Base-by-base conservation (phyloP, 192 early-diverging fungal genomes). In the Umbelopsis sp. region DNA sequence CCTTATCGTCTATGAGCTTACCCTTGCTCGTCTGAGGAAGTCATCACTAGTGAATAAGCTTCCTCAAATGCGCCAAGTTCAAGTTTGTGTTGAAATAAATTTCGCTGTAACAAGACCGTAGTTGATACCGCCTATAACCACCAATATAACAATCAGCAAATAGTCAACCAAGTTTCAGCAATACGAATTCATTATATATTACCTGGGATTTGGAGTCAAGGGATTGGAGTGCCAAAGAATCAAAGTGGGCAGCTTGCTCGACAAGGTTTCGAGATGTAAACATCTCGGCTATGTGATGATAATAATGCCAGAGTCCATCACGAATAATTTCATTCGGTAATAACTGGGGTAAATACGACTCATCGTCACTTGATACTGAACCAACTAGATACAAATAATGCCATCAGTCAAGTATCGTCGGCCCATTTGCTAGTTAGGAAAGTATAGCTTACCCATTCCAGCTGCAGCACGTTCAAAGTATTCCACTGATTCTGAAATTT, bases 391-490 rank as follows among this genome's bases (percentile, higher is more conserved):
- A 41, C 12, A 29, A 50, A 22, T 1, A 3, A 43, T 31, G 41
- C 4, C 47, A 26, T 50, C 4, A 24, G 36, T 17, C 29, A 11
- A 20, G 17, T 5, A 32, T 34, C 17, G 12, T 26, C 32, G 17
- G 4, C 10, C 9, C 20, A 20, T 16, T 5, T 12, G 16, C 6
- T 49, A 4, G 34, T 21, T 3, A 44, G 12, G 4, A 0, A 0
- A 11, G 2, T 5, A 5, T n/a, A 31, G 24, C 49, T 50, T 70
- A 70, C 68, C 47, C 32, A 53, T 31, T 70, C 68, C 68, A 5
- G 52, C 32, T 22, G 68, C 68, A 22, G 68, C 68, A 9, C 68
- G 68, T 32, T 70, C 68, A 51, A 70, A 70, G 36, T 53, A 70
- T 41, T 70, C 68, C 5, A 52, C 36, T 20, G 68, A 34, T 36